These are phyloP conservation scores for Sclerotinia glacialis DNA, from an alignment of 2,329 filamentous ascomycete genomes.

Conservation along the genomic window DNA sequence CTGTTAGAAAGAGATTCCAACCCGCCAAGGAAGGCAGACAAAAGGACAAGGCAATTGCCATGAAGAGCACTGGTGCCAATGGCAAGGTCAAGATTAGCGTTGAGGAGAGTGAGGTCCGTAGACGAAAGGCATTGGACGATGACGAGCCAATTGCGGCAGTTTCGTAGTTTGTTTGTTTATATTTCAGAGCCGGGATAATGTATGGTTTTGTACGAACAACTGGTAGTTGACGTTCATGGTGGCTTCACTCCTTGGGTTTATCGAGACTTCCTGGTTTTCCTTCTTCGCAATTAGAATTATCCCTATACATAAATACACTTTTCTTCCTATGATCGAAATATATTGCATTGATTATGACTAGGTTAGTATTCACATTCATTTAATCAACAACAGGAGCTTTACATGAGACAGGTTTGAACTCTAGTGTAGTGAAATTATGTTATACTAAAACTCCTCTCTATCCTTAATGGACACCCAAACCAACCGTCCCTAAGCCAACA, in stretches of 20 bases:
- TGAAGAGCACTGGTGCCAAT: conserved; percentile 34
- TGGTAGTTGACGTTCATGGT: not conserved
- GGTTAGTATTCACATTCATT: not conserved
- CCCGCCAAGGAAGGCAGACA: conserved; percentile 44
- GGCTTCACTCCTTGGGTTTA: not conserved
- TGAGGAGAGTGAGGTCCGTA: conserved; percentile 38
- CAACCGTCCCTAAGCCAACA: not conserved
- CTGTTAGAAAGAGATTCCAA: conserved; percentile 72
- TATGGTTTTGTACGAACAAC: not conserved
- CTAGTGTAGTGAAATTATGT: not conserved
- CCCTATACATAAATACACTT: conserved; percentile 5
- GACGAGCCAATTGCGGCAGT: conserved; percentile 19
- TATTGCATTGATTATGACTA: not conserved
- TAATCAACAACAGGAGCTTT: not conserved
- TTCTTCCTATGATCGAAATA: not conserved
- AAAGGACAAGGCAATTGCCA: conserved; percentile 37
- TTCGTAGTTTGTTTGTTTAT: conserved; percentile 11
- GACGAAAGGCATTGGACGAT: conserved; percentile 29
- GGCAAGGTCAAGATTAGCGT: conserved; percentile 35
- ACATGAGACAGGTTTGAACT: not conserved
- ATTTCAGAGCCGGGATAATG: not conserved
- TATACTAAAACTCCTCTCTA: not conserved
- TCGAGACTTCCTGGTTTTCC: not conserved
- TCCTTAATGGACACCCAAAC: not conserved
- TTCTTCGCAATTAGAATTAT: conserved; percentile 3